These are phyloP conservation scores for Moesziomyces antarcticus DNA, from an alignment of 1,284 basidiomycete genomes.

Conservation along the genomic window DNA sequence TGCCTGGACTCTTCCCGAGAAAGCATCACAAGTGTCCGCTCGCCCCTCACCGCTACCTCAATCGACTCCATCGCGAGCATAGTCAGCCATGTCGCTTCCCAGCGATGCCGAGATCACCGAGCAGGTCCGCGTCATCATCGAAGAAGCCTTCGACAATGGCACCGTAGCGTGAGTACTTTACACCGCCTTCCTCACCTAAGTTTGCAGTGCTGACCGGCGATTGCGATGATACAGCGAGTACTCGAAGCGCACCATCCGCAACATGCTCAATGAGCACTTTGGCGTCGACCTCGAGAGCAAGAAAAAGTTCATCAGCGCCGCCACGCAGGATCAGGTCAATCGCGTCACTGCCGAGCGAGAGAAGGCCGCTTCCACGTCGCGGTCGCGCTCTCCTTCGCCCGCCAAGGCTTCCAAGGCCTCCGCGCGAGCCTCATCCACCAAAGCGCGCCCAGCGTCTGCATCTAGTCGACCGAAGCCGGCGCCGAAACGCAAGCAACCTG, in stretches of 20 bases:
- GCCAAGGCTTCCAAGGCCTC: conserved; percentile 2
- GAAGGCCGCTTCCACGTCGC: conserved; percentile 3
- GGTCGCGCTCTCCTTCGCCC: conserved; percentile 7
- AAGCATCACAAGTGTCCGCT: too few species aligned
- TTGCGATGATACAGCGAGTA: conserved; percentile 11
- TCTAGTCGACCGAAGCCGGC: background rate
- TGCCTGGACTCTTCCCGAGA: background rate
- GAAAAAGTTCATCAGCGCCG: conserved; percentile 27
- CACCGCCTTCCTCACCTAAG: background rate
- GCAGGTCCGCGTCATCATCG: conserved; percentile 21
- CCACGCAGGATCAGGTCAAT: conserved; percentile 12
- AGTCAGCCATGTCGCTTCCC: conserved; percentile 14
- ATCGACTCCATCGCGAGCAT: too few species aligned
- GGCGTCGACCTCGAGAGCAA: conserved; percentile 24
- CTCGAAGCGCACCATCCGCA: conserved; percentile 23
- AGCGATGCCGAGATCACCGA: conserved; percentile 21
- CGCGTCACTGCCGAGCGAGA: conserved; percentile 1
- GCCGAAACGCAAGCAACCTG: background rate
- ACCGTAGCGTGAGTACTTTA: conserved; percentile 14
- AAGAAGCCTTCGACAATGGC: conserved; percentile 11
- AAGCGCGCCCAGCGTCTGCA: background rate
- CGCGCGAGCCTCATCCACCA: background rate
- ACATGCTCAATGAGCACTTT: conserved; percentile 25
- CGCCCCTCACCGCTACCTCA: too few species aligned
- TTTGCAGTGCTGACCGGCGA: background rate